Base-by-base conservation (phyloP, 495 filamentous ascomycete species). In the Sordaria brevicollis region DNA sequence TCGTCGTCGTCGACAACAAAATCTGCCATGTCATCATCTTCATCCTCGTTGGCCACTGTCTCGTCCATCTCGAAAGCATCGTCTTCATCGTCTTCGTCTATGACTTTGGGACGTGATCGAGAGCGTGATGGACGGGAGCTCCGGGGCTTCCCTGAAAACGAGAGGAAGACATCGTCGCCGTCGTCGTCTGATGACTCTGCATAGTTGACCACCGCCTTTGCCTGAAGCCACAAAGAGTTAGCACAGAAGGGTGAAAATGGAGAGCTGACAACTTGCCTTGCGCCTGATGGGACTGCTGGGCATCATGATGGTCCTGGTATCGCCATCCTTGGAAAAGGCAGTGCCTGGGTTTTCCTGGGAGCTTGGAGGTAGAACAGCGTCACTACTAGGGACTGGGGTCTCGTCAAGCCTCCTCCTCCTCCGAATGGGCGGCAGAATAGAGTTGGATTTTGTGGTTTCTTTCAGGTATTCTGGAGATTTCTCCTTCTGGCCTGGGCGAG, bases 1-100 rank as follows among this genome's bases (percentile, higher is more conserved):
- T 91, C 93, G 29, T 96, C 91, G 57, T 95, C 93, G 57, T 93
- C 92, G 25, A 92, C 93, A 65, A 96, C 81, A 75, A 97, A 97
- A 75, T 96, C 92, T 68, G 89, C 92, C 84, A 93, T 88, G 19
- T 84, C 83, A 70, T 93, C 81, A 81, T 84, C 86, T 74, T 89
- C 85, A 76, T 92, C 88, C 66, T 90, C 86, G 29, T 90, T 87
- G 33, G 83, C 83, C 7, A 83, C 84, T 3, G 79, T 84, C 15
- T 74, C 86, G 65, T 85, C 86, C 25, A 84, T 84, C 6, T 84
- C 80, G 74, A 93, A 93, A n/a, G 91, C 89, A 35, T 93, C 75
- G 17, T 80, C 78, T 57, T 57, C 5, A 8, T 88, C 86, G 31
- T 91, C 90, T 21, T 83, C 82, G 13, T 85, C 82, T 2, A 80